Percentiles rank a stretch among this genome's conserved stretches.
These are phyloP conservation scores for Entoloma clypeatum DNA, from an alignment of 1,284 basidiomycete genomes.

Conservation along the genomic window DNA sequence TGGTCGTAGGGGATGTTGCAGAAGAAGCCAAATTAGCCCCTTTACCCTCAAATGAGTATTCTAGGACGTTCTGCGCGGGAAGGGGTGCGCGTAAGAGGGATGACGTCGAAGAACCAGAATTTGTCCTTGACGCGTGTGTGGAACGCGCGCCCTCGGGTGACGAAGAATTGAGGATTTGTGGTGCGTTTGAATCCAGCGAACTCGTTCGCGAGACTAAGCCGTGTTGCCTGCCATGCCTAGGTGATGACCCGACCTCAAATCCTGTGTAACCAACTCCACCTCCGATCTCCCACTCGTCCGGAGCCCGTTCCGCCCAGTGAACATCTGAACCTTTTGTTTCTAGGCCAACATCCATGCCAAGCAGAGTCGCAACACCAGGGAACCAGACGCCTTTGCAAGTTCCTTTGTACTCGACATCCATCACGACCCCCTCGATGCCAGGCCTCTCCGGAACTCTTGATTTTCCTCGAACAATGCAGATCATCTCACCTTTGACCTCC, in stretches of 20 bases:
- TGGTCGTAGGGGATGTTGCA: conserved; percentile 46
- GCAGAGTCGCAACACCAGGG: conserved; percentile 72
- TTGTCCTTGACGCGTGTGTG: conserved; percentile 32
- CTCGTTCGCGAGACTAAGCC: conserved; percentile 45
- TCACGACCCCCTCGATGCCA: conserved; percentile 54
- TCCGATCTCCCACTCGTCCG: conserved; percentile 54
- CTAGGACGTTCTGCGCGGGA: conserved; percentile 54
- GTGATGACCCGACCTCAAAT: conserved; percentile 47
- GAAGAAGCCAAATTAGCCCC: conserved; percentile 33
- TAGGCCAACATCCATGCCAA: conserved; percentile 73
- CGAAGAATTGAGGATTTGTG: conserved; percentile 22
- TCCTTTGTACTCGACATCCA: conserved; percentile 68
- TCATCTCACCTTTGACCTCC: conserved; percentile 62
- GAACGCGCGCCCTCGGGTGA: conserved; percentile 13
- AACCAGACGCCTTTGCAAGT: conserved; percentile 74
- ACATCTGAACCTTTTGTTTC: conserved; percentile 65
- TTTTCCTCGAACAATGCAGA: conserved; percentile 53
- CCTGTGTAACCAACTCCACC: conserved; percentile 68
- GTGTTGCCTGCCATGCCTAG: conserved; percentile 22
- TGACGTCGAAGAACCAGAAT: conserved; percentile 44
- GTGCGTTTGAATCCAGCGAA: conserved; percentile 45
- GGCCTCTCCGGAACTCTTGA: conserved; percentile 34
- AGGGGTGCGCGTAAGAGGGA: conserved; percentile 71
- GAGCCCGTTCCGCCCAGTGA: conserved; percentile 52
- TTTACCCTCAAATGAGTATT: conserved; percentile 70